Conservation (phyloP, 352 stramenopile species). For the Globisporangium solare region DNA sequence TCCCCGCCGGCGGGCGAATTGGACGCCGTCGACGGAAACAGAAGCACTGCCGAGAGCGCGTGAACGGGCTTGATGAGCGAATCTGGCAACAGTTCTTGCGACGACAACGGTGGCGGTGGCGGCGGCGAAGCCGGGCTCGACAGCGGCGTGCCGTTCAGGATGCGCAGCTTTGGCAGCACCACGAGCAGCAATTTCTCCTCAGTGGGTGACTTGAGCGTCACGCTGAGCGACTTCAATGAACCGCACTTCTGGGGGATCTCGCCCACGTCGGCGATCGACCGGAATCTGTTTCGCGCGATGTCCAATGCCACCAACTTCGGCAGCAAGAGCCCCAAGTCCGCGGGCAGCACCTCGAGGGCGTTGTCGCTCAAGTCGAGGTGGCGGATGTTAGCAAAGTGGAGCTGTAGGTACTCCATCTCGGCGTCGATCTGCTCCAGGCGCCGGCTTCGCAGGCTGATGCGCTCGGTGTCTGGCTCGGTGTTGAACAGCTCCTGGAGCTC, state of each 20-base stretch:
- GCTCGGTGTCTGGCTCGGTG: slow-evolving; percentile 29
- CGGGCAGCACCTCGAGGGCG: slow-evolving; percentile 29
- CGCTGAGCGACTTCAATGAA: slow-evolving; percentile 55
- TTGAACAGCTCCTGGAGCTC: slow-evolving; percentile 43
- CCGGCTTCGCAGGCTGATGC: slow-evolving; percentile 35
- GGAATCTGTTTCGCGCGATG: slow-evolving; percentile 45
- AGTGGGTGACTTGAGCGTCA: slow-evolving; percentile 37
- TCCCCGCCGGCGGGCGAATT: slow-evolving; percentile 10
- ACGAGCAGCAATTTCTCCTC: slow-evolving; percentile 49
- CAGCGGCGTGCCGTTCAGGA: slow-evolving; percentile 51
- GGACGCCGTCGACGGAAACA: slow-evolving; percentile 11
- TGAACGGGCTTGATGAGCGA: slow-evolving; percentile 12
- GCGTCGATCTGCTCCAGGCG: slow-evolving; percentile 25
- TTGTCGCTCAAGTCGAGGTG: slow-evolving; percentile 66
- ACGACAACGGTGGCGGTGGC: slow-evolving; percentile 9
- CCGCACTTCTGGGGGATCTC: slow-evolving; percentile 35
- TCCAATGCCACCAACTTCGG: slow-evolving; percentile 59
- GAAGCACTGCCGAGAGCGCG: slow-evolving; percentile 3
- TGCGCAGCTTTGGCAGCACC: slow-evolving; percentile 51
- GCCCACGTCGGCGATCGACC: slow-evolving; percentile 34
- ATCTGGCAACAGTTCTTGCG: background rate
- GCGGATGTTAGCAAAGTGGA: slow-evolving; percentile 37
- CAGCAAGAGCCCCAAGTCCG: slow-evolving; percentile 30
- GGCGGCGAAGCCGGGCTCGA: slow-evolving; percentile 10
- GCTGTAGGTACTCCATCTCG: slow-evolving; percentile 34